phyloP scores from a whole-genome alignment of 768 basidiomycete genomes.

The Imleria badia region DNA sequence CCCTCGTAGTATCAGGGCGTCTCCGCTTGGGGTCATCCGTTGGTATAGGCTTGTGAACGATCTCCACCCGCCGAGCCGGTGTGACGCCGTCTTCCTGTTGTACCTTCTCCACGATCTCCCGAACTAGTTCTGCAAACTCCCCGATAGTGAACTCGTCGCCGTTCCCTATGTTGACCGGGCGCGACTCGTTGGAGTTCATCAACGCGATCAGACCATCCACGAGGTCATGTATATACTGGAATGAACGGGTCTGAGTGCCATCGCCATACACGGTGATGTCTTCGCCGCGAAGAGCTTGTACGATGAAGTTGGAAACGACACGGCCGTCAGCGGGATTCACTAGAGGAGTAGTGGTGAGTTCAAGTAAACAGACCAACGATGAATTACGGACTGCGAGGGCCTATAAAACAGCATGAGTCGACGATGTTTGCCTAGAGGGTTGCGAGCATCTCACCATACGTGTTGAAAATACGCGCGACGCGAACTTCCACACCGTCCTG shows the following conservation, averaged over 20 bases:
- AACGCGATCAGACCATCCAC: slow-evolving; percentile 89
- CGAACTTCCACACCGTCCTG: slow-evolving; percentile 96
- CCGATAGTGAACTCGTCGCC: slow-evolving; percentile 94
- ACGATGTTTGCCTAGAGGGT: background rate
- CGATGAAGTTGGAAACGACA: slow-evolving; percentile 98
- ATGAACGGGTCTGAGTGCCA: slow-evolving; percentile 89
- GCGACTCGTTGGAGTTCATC: slow-evolving; percentile 93
- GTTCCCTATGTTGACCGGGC: slow-evolving; percentile 96
- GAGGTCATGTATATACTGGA: slow-evolving; percentile 98
- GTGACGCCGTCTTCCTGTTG: slow-evolving; percentile 76
- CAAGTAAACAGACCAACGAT: background rate
- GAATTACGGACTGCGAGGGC: slow-evolving; percentile 68
- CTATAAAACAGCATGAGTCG: slow-evolving; percentile 17
- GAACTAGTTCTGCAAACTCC: slow-evolving; percentile 90
- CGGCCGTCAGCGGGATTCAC: slow-evolving; percentile 98
- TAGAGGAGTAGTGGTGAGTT: slow-evolving; percentile 34
- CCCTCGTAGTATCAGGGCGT: slow-evolving; percentile 89
- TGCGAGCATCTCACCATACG: slow-evolving; percentile 55
- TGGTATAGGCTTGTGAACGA: slow-evolving; percentile 80
- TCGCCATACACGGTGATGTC: slow-evolving; percentile 98
- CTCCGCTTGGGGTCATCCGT: slow-evolving; percentile 94
- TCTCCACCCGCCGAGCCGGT: slow-evolving; percentile 52
- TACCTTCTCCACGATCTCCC: slow-evolving; percentile 91
- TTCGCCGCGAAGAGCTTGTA: slow-evolving; percentile 93
- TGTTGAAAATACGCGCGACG: slow-evolving; percentile 98